Evolutionary conservation across 1,284 basidiomycete species (phyloP).

Genomic region (Malassezia japonica): DNA sequence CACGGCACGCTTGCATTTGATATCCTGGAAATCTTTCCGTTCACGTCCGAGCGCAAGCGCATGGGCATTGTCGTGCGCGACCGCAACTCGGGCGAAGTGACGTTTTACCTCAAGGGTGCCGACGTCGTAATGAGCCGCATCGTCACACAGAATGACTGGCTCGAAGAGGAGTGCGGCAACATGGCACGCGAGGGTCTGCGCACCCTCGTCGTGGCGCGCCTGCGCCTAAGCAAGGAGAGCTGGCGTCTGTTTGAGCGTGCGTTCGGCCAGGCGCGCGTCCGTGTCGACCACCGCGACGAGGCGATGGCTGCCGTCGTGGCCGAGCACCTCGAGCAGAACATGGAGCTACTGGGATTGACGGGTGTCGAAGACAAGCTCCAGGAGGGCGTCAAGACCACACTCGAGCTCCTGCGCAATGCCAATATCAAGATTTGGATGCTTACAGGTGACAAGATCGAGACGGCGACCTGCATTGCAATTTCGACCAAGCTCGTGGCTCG

Average conservation of each 20-base stretch:
- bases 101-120: constrained; percentile 91
- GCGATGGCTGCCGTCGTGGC: constrained; percentile 66
- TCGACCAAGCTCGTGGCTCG: constrained; percentile 90
- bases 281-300: constrained; percentile 60
- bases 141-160: constrained; percentile 94
- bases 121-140: constrained; percentile 93
- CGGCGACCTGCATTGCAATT: constrained; percentile 93
- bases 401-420: constrained; percentile 86
- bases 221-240: constrained; percentile 61
- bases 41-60: constrained; percentile 95
- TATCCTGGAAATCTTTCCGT: constrained; percentile 85
- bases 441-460: constrained; percentile 98
- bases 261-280: constrained; percentile 70
- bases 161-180: constrained; percentile 95
- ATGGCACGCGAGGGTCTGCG: constrained; percentile 95
- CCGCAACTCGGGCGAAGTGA: constrained; percentile 62
- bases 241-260: constrained; percentile 66
- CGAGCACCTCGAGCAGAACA: constrained; percentile 71
- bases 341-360: constrained; percentile 85
- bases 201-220: constrained; percentile 83
- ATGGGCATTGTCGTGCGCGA: constrained; percentile 97
- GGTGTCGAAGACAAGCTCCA: constrained; percentile 98
- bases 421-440: constrained; percentile 99
- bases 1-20: constrained; percentile 58
- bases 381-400: constrained; percentile 85